Conservation (phyloP, 2,329 filamentous ascomycete species). For the Diaporthe ampelina region DNA sequence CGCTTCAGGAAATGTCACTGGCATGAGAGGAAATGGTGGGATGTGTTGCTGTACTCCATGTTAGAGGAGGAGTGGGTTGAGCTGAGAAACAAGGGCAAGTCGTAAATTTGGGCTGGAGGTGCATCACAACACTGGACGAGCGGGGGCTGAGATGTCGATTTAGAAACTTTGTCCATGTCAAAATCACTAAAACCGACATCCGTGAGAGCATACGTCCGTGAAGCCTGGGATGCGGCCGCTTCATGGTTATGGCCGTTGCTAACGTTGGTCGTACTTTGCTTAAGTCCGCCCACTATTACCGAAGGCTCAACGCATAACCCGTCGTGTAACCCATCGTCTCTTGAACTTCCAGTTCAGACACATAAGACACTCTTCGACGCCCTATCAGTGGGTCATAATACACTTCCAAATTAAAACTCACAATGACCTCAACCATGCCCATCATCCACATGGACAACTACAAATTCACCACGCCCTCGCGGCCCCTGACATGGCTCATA, state of each 20-base stretch:
- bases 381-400: too few species aligned
- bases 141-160: too few species aligned
- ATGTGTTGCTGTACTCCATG: slow-evolving; percentile 53
- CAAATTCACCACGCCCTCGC: slow-evolving; percentile 44
- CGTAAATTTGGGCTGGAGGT: too few species aligned
- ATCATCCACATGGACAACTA: background rate
- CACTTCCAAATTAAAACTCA: background rate
- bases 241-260: background rate
- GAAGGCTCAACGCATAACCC: background rate
- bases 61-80: slow-evolving; percentile 55
- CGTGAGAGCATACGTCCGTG: background rate
- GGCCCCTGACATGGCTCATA: slow-evolving; percentile 58
- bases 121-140: background rate
- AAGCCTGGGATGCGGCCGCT: background rate
- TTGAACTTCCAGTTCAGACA: too few species aligned
- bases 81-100: slow-evolving; percentile 13
- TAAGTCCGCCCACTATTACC: slow-evolving; percentile 28
- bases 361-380: background rate
- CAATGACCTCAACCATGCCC: background rate
- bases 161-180: rapidly evolving
- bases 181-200: background rate
- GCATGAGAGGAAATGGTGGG: slow-evolving; percentile 58
- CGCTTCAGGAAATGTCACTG: slow-evolving; percentile 57
- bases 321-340: background rate
- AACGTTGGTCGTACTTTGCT: background rate